These are phyloP conservation scores for Bimuria novae-zelandiae DNA, from an alignment of 2,329 filamentous ascomycete genomes.

Conservation along the genomic window DNA sequence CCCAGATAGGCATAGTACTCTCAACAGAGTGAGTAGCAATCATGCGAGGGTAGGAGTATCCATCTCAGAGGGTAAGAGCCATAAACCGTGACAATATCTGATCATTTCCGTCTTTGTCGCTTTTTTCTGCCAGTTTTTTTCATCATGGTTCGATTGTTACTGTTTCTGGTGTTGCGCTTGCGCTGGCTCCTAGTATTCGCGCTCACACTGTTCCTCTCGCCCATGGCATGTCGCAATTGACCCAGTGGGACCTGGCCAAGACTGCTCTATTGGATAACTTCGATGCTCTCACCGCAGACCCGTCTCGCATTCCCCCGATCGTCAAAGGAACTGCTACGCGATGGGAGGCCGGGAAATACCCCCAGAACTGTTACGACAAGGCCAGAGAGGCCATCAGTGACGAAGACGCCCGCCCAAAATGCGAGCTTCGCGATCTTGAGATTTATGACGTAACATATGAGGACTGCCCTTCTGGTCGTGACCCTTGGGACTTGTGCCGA, in stretches of 20 bases:
- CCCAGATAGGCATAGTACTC: too few relatives aligned
- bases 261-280: slow-evolving; percentile 2
- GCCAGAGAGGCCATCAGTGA: slow-evolving; percentile 9
- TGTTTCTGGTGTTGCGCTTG: slow-evolving; percentile 7
- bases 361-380: slow-evolving; percentile 17
- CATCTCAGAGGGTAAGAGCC: neutral
- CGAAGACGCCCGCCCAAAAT: slow-evolving; percentile 11
- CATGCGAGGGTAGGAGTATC: too few relatives aligned
- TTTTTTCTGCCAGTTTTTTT: neutral
- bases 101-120: neutral
- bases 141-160: slow-evolving; percentile 2
- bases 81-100: neutral
- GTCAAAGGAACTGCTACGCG: neutral
- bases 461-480: slow-evolving; percentile 11
- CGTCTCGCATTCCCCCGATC: slow-evolving; percentile 5
- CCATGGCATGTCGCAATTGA: slow-evolving; percentile 2
- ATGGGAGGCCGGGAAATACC: slow-evolving; percentile 9
- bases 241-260: slow-evolving; percentile 3
- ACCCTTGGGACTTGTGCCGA: slow-evolving; percentile 17
- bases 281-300: slow-evolving; percentile 5
- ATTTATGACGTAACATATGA: slow-evolving; percentile 16
- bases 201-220: slow-evolving; percentile 2
- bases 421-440: slow-evolving; percentile 15
- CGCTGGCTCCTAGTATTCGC: slow-evolving; percentile 1
- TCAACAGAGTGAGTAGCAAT: too few relatives aligned